Percentiles rank a stretch among this genome's conserved stretches.
phyloP scores from a whole-genome alignment of 352 stramenopile genomes.

The Phytophthora chlamydospora region DNA sequence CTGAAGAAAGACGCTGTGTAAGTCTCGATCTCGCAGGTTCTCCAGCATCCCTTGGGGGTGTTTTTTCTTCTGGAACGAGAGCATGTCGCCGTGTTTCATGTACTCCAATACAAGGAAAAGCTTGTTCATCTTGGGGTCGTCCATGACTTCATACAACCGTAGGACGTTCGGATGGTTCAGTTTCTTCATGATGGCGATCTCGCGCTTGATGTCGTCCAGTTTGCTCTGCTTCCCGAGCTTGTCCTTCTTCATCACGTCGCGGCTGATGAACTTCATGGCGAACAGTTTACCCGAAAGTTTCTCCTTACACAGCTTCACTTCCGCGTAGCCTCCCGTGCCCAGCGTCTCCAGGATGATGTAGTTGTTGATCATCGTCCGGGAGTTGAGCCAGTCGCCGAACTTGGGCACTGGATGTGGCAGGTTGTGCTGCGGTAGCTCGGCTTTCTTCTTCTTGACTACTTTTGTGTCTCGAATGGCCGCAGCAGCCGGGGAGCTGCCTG shows the following conservation, averaged over 20 bases:
- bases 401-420: constrained; percentile 79
- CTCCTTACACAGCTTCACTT: constrained; percentile 91
- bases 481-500: constrained; percentile 9
- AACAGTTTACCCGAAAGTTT: constrained; percentile 78
- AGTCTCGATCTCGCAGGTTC: constrained; percentile 66
- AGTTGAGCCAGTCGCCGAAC: constrained; percentile 87
- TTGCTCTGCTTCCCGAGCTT: constrained; percentile 83
- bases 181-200: constrained; percentile 99
- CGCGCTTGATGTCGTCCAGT: constrained; percentile 89
- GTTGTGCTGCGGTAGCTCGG: constrained; percentile 75
- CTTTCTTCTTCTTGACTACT: constrained; percentile 85
- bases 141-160: constrained; percentile 95
- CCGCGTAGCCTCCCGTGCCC: constrained; percentile 88
- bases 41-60: constrained; percentile 42
- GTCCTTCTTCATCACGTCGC: constrained; percentile 88
- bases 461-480: constrained; percentile 73
- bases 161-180: constrained; percentile 96
- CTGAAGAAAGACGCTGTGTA: constrained; percentile 78
- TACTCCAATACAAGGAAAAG: constrained; percentile 98
- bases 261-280: constrained; percentile 90
- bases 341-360: constrained; percentile 92
- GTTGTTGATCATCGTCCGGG: constrained; percentile 93
- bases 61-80: constrained; percentile 81
- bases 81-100: constrained; percentile 86
- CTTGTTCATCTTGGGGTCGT: constrained; percentile 93